Evolutionary conservation across 495 filamentous ascomycete genomes (phyloP), one percentile per base, ranked within the genome.

Genomic region (Aspergillus nanangensis): DNA sequence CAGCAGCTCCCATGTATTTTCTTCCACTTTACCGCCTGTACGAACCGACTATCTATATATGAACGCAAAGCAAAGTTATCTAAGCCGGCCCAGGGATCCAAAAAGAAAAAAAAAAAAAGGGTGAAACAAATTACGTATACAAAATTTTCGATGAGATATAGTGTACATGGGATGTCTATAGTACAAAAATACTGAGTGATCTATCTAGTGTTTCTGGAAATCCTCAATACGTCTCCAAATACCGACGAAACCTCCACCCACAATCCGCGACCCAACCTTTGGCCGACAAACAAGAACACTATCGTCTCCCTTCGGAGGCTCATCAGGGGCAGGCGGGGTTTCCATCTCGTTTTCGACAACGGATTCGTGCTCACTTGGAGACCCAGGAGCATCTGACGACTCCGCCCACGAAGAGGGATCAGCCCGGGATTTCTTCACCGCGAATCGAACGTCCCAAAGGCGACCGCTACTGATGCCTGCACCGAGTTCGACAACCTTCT

Each of bases 231-330:
- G 78, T 43, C 77, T 76, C 74, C 81, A 89, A 3, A 89, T 60
- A 1, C 71, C 86, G 39, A 90, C 66, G 53, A 90, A 90, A 0
- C 86, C 86, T 14, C 86, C 86, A 1, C 82, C 86, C 9, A 79
- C 65, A 25, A 85, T 67, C 29, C 66, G 63, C 20, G 76, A 56
- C 1, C 85, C 85, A 21, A 81, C 80, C 55, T 82, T 86, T 0
- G 86, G 86, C 27, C 85, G 67, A 51, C 86, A 88, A 7, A 90
- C 73, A 57, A 86, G 74, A 14, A 74, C 74, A 52, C 59, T 69
- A 4, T 76, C 75, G 4, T 70, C 62, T 24, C 62, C 59, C 22
- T 56, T 59, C 4, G 31, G 20, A 17, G 50, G 21, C 18, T 44
- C 41, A 22, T 9, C 19, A 35, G 42, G 5, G 8, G 24, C n/a